Percentiles rank a stretch among this genome's conserved stretches.
Conservation (phyloP, 305 asterid genomes). For the Andrographis paniculata region DNA sequence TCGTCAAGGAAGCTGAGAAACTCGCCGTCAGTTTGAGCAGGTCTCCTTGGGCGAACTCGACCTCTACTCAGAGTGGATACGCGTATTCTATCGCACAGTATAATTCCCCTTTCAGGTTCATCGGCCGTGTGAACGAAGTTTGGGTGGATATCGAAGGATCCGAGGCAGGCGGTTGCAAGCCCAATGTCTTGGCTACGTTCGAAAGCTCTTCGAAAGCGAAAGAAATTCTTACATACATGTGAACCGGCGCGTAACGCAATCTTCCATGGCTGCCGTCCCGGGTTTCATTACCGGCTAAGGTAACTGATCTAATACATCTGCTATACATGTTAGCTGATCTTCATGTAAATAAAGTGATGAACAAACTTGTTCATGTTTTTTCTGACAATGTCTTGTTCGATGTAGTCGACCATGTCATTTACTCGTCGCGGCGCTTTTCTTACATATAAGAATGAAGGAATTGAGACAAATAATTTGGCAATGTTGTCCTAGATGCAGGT, state of each 20-base stretch:
- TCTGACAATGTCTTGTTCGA: too few species aligned
- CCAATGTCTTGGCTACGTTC: constrained; percentile 31
- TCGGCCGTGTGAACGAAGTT: constrained; percentile 64
- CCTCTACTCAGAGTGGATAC: constrained; percentile 33
- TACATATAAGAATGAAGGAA: constrained; percentile 18
- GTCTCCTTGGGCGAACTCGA: constrained; percentile 60
- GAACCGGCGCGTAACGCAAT: too few species aligned
- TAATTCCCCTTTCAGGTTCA: constrained; percentile 49
- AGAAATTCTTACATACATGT: too few species aligned
- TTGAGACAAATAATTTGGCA: constrained; percentile 35
- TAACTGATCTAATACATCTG: too few species aligned
- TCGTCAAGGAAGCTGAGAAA: constrained; percentile 76
- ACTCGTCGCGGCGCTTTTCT: background rate
- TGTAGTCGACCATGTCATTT: too few species aligned
- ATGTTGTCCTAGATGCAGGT: constrained; percentile 26
- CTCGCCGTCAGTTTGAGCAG: constrained; percentile 60
- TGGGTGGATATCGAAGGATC: constrained; percentile 71
- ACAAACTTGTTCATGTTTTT: too few species aligned
- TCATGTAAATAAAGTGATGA: too few species aligned
- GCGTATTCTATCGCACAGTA: constrained; percentile 83
- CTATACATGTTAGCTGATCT: too few species aligned
- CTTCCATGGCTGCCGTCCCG: too few species aligned
- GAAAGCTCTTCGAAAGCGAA: constrained; percentile 12
- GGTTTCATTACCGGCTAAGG: too few species aligned
- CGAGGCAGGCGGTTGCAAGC: constrained; percentile 35